Percentiles rank a stretch among this genome's conserved stretches.
Conservation (phyloP, 2,329 filamentous ascomycete genomes). For the Botrytis fabae region DNA sequence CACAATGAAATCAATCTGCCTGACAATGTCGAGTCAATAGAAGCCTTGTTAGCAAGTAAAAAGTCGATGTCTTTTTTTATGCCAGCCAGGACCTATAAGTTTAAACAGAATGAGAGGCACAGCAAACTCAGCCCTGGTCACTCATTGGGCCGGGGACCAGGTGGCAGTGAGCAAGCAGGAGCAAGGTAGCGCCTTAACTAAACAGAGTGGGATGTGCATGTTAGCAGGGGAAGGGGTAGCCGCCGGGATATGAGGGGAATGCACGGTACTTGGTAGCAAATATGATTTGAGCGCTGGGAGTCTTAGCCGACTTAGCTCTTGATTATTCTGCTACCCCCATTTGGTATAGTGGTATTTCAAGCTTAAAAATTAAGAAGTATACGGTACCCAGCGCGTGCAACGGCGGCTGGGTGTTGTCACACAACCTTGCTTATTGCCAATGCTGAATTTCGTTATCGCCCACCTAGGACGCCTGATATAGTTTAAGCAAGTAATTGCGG, state of each 20-base stretch:
- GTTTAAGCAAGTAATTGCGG: not conserved
- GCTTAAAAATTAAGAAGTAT: slow-evolving; percentile 11
- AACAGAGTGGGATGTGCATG: slow-evolving; percentile 23
- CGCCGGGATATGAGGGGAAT: slow-evolving; percentile 21
- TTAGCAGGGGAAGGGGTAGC: slow-evolving; percentile 19
- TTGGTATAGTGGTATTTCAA: slow-evolving; percentile 15
- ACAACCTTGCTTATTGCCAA: slow-evolving; percentile 9
- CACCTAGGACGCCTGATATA: not conserved
- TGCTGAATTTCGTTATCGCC: not conserved
- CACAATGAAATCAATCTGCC: slow-evolving; percentile 24
- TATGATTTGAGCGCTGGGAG: not conserved
- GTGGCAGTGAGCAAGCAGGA: slow-evolving; percentile 31
- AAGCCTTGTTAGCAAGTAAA: slow-evolving; percentile 27
- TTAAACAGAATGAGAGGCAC: slow-evolving; percentile 31
- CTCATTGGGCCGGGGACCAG: slow-evolving; percentile 23
- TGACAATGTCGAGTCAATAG: slow-evolving; percentile 23
- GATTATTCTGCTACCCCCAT: not conserved
- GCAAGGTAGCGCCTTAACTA: slow-evolving; percentile 15
- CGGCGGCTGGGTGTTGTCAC: slow-evolving; percentile 19
- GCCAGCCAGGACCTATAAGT: slow-evolving; percentile 30
- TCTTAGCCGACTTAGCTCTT: slow-evolving; percentile 7
- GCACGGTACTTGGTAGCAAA: slow-evolving; percentile 18
- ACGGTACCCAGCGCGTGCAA: slow-evolving; percentile 11
- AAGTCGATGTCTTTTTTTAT: slow-evolving; percentile 22
- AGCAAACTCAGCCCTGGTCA: slow-evolving; percentile 32